Evolutionary conservation across 805 yeast genomes (phyloP).

Genomic region (Ogataea parapolymorpha): DNA sequence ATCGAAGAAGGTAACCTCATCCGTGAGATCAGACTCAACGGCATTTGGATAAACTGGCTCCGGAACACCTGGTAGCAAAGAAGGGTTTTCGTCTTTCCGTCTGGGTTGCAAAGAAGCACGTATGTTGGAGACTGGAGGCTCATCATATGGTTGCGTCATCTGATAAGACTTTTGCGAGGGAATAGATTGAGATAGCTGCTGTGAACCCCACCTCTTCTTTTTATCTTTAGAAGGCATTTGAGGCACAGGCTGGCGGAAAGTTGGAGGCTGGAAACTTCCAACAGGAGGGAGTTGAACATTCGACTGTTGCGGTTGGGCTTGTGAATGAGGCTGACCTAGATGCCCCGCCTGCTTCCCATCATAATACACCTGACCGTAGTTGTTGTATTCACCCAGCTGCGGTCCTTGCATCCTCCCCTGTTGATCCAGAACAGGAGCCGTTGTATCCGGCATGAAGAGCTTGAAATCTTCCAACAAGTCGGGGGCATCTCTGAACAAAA

Average conservation of each 20-base stretch:
- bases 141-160: slow-evolving; percentile 34
- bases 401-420: slow-evolving; percentile 22
- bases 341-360: slow-evolving; percentile 15
- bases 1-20: slow-evolving; percentile 89
- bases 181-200: slow-evolving; percentile 14
- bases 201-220: slow-evolving; percentile 29
- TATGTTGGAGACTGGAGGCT: slow-evolving; percentile 47
- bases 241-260: slow-evolving; percentile 28
- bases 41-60: slow-evolving; percentile 69
- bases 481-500: slow-evolving; percentile 87
- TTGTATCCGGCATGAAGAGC: slow-evolving; percentile 86
- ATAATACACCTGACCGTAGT: slow-evolving; percentile 18
- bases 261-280: slow-evolving; percentile 79
- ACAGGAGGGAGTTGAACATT: slow-evolving; percentile 76
- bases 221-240: slow-evolving; percentile 24
- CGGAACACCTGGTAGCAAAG: slow-evolving; percentile 80
- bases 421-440: slow-evolving; percentile 30
- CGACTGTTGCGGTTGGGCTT: slow-evolving; percentile 25
- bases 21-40: slow-evolving; percentile 61
- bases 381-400: slow-evolving; percentile 20
- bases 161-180: slow-evolving; percentile 13
- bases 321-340: slow-evolving; percentile 6
- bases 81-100: slow-evolving; percentile 47
- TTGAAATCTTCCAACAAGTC: slow-evolving; percentile 93
- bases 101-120: slow-evolving; percentile 33